Evolutionary conservation across 495 filamentous ascomycete genomes (phyloP).

Genomic region (Sphaerosporella brunnea): DNA sequence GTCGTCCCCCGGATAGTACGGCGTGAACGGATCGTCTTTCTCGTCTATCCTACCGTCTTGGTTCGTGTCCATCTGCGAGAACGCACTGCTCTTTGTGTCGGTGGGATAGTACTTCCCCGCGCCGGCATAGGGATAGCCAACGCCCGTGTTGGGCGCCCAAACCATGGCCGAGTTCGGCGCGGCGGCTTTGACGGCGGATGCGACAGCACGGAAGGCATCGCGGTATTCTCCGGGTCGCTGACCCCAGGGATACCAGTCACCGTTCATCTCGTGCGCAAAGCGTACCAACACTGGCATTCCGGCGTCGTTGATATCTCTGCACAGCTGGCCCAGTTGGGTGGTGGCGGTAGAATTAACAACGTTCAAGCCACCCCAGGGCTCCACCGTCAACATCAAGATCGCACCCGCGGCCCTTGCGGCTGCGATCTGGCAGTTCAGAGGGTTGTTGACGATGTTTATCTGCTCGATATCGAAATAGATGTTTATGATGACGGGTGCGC

Average conservation of each 20-base stretch:
- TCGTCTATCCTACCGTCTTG: neutral
- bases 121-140: neutral
- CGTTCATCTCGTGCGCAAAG: slow-evolving; percentile 5
- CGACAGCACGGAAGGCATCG: neutral
- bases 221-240: neutral
- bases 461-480: neutral
- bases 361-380: neutral
- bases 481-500: neutral
- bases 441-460: neutral
- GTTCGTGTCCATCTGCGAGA: slow-evolving; percentile 4
- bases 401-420: slow-evolving; percentile 2
- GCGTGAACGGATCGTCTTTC: neutral
- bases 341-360: too few relatives aligned
- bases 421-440: slow-evolving; percentile 1
- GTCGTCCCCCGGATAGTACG: slow-evolving; percentile 3
- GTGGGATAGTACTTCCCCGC: slow-evolving; percentile 2
- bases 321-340: neutral
- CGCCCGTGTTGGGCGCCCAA: slow-evolving; percentile 3
- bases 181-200: neutral
- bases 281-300: neutral
- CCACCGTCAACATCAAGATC: neutral
- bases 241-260: slow-evolving; percentile 5
- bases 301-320: neutral
- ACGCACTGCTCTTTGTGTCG: neutral
- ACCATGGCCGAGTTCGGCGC: neutral